phyloP scores from a whole-genome alignment of 257 asterid species.

The Nicotiana obtusifolia region DNA sequence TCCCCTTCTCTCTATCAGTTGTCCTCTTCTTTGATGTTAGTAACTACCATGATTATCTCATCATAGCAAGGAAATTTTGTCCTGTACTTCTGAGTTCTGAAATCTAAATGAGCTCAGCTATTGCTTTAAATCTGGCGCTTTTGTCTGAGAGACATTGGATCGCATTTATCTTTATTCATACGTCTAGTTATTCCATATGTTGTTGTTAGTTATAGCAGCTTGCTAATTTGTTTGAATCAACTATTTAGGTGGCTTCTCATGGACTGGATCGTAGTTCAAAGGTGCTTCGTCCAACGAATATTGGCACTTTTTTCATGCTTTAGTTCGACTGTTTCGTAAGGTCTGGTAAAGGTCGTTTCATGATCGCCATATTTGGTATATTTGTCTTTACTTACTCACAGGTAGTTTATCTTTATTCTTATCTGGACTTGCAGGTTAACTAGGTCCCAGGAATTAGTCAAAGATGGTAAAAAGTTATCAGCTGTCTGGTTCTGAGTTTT shows the following conservation, averaged over 20 bases:
- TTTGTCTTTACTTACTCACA: neutral
- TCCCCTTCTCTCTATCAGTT: neutral
- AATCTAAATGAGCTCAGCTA: neutral
- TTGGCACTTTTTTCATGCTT: conserved; percentile 66
- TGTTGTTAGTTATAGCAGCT: neutral
- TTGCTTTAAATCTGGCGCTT: neutral
- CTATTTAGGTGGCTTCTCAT: conserved; percentile 84
- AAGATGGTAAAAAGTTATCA: neutral
- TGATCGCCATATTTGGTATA: neutral
- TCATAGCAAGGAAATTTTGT: neutral
- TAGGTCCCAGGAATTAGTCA: neutral
- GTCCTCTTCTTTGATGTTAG: neutral
- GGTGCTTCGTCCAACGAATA: conserved; percentile 79
- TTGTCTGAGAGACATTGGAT: neutral
- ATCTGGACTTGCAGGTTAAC: neutral
- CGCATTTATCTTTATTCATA: neutral
- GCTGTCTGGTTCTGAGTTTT: neutral
- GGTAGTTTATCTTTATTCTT: neutral
- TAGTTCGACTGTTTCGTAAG: conserved; percentile 25
- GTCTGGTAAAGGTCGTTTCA: neutral
- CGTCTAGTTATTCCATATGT: neutral
- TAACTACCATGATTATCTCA: neutral
- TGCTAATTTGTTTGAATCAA: neutral
- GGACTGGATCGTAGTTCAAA: conserved; percentile 91
- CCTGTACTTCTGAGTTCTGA: neutral